Percentiles rank a stretch among this genome's conserved stretches.
phyloP scores from a whole-genome alignment of 768 basidiomycete species.

The Boletus sensibilis region DNA sequence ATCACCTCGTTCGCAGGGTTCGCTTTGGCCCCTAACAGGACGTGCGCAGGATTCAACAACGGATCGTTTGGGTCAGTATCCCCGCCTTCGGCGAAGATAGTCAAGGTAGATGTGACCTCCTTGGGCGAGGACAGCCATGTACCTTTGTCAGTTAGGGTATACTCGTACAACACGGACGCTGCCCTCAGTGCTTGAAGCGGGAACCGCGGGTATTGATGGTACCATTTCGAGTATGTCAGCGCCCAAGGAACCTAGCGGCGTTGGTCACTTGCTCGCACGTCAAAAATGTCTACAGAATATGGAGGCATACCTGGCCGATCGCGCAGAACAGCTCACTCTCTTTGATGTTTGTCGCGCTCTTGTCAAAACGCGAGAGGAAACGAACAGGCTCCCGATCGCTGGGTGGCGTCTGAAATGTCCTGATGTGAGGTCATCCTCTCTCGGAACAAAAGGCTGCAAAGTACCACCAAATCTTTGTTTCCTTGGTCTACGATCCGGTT shows the following conservation, averaged over 20 bases:
- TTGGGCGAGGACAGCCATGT: conserved; percentile 45
- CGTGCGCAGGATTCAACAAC: conserved; percentile 49
- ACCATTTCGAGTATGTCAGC: conserved; percentile 51
- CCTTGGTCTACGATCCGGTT: conserved; percentile 46
- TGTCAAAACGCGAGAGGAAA: conserved; percentile 57
- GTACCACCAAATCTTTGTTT: conserved; percentile 43
- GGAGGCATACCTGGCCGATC: conserved; percentile 45
- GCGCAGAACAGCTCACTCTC: conserved; percentile 48
- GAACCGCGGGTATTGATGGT: conserved; percentile 56
- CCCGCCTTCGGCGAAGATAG: conserved; percentile 41
- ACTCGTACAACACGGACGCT: conserved; percentile 47
- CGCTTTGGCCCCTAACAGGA: conserved; percentile 37
- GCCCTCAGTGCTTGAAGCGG: conserved; percentile 49
- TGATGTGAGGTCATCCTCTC: background rate
- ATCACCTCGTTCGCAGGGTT: conserved; percentile 27
- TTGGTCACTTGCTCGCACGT: background rate
- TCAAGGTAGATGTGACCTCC: conserved; percentile 32
- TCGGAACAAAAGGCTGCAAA: conserved; percentile 1
- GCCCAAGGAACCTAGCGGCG: conserved; percentile 53
- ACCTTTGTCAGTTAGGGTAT: conserved; percentile 53
- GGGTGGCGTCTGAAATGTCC: conserved; percentile 25
- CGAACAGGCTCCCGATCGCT: conserved; percentile 38
- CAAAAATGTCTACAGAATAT: background rate
- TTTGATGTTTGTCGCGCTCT: conserved; percentile 60
- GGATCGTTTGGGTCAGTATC: conserved; percentile 39